Evolutionary conservation across 345 rosid genomes (phyloP), one percentile per base, ranked within the genome.

Genomic region (Camelina laxa): DNA sequence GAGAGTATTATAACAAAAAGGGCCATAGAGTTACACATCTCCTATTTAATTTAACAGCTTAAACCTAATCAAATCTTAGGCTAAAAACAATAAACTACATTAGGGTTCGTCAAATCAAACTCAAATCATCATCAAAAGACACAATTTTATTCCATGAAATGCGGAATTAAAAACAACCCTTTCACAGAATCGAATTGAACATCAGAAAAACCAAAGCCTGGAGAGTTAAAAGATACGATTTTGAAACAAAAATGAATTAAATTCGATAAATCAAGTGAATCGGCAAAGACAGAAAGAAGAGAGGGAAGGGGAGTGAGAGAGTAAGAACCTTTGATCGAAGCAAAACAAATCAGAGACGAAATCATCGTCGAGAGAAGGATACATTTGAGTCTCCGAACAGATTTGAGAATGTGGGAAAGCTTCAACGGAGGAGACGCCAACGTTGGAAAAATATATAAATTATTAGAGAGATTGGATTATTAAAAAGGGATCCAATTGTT

Each of bases 241-340:
- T 71, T 71, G 24, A 59, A 60, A 60, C 4, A 1, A 31, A 14
- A 17, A 41, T 10, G 54, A 5, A 65, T 54, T n/a, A 21, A 31
- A 45, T 8, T 24, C 4, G 60, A 66, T 41, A 0, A 41, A 39
- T 24, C 17, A 67, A 50, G 1, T 22, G 4, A 63, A 53, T 4
- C 16, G 39, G 54, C 14, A 24, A 27, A 49, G 15, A 62, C 13
- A 14, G 9, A 21, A 48, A 39, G 14, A 72, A 53, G 12, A 62
- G 60, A 50, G 38, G 13, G 3, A 14, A 21, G 33, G 21, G 20
- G 22, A 14, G 45, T 42, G 45, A 3, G 15, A 65, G 42, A 68
- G 64, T 16, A 67, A 7, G 69, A 44, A 76, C 79, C 79, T 69
- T 76, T 76, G 79, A 69, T 76, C 75, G 59, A 76, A 76, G 41